Evolutionary conservation across 2,329 filamentous ascomycete species (phyloP).

Genomic region (Verticillium isaacii): DNA sequence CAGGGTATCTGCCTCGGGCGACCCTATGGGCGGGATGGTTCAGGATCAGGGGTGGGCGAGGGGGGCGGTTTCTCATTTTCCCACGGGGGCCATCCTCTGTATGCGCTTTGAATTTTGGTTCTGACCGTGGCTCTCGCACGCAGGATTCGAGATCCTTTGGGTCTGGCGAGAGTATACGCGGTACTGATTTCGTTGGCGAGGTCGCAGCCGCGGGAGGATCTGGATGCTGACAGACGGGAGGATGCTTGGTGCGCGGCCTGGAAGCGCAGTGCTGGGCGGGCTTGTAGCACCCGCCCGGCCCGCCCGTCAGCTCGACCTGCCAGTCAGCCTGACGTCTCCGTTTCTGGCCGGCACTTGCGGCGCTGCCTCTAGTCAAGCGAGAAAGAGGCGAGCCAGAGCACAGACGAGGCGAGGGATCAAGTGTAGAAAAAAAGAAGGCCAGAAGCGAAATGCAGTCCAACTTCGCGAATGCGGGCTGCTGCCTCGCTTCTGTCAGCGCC

Average conservation of each 20-base stretch:
- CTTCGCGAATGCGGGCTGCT: neutral
- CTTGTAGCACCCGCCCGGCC: neutral
- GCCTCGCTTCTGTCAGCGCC: neutral
- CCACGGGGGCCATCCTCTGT: neutral
- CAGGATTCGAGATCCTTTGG: too few species aligned
- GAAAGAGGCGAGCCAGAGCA: too few species aligned
- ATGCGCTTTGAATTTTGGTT: neutral
- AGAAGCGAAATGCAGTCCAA: neutral
- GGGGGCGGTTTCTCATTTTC: neutral
- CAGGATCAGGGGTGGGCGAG: neutral
- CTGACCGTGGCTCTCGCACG: too few species aligned
- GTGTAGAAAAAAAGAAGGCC: neutral
- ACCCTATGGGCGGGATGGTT: neutral
- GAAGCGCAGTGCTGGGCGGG: neutral
- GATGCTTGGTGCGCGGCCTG: neutral
- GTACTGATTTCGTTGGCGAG: too few species aligned
- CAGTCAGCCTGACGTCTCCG: neutral
- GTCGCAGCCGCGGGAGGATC: too few species aligned
- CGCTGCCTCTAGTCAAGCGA: neutral
- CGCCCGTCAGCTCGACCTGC: neutral
- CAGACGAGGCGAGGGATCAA: too few species aligned
- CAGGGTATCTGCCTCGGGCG: too few species aligned
- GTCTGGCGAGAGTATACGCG: too few species aligned
- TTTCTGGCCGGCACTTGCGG: neutral
- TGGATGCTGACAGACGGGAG: too few species aligned